Conservation (phyloP, 495 filamentous ascomycete genomes). For the Rostrohypoxylon terebratum region DNA sequence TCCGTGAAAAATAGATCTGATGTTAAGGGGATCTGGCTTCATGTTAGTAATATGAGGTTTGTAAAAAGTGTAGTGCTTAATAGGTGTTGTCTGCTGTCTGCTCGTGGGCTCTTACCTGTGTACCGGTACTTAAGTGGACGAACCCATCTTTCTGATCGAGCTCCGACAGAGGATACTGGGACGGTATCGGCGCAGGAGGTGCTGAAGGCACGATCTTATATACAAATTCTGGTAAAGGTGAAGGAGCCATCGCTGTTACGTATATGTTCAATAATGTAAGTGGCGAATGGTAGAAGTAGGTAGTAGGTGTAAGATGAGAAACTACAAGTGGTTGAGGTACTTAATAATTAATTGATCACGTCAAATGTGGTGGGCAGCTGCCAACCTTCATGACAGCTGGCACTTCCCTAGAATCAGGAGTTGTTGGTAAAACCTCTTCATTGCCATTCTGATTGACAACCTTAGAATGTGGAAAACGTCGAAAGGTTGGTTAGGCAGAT, state of each 20-base stretch:
- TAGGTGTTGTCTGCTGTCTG: background rate
- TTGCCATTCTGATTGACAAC: background rate
- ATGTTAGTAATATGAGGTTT: conserved; percentile 1
- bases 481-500: background rate
- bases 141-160: conserved; percentile 66
- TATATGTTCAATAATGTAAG: background rate
- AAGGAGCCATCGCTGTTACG: conserved; percentile 34
- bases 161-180: conserved; percentile 60
- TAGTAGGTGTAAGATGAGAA: background rate
- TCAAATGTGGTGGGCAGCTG: conserved; percentile 14
- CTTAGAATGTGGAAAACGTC: background rate
- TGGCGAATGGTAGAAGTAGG: background rate
- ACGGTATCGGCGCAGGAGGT: conserved; percentile 62
- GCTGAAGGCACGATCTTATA: conserved; percentile 63
- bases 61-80: background rate
- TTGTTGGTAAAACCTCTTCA: background rate
- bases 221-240: conserved; percentile 58
- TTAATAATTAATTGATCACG: background rate
- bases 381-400: conserved; percentile 9
- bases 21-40: conserved; percentile 60
- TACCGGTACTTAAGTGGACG: conserved; percentile 62
- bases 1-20: conserved; percentile 60
- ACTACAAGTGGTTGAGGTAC: background rate
- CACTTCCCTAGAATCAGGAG: background rate
- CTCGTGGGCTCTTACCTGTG: conserved; percentile 52